Conservation (phyloP, 306 rosid species). For the Dalbergia oliveri region DNA sequence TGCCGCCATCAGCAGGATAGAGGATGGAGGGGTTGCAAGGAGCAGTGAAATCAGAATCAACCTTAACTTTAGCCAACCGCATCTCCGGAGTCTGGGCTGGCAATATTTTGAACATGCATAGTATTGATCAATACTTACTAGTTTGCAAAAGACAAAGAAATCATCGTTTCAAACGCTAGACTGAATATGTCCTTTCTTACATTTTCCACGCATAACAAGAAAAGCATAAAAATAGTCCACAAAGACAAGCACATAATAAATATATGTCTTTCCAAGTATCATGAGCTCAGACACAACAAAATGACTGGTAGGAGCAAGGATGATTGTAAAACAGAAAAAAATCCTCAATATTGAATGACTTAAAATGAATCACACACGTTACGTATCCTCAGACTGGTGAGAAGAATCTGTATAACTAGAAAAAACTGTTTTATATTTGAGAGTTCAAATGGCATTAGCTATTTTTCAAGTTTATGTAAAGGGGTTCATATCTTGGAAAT, state of each 20-base stretch:
- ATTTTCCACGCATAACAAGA: not conserved
- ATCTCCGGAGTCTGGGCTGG: slow-evolving; percentile 56
- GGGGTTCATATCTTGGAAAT: too few species aligned
- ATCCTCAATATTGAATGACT: not conserved
- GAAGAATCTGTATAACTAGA: not conserved
- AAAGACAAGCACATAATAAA: not conserved
- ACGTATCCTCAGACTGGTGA: not conserved
- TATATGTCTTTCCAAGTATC: not conserved
- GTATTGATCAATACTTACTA: slow-evolving; percentile 26
- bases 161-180: not conserved
- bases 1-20: slow-evolving; percentile 91
- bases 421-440: not conserved
- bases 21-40: slow-evolving; percentile 83
- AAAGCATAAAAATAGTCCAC: not conserved
- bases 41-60: slow-evolving; percentile 70
- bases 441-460: not conserved
- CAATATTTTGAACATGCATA: slow-evolving; percentile 40
- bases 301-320: not conserved
- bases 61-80: slow-evolving; percentile 81
- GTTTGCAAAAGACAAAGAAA: slow-evolving; percentile 3
- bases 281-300: not conserved
- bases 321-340: not conserved
- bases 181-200: too few species aligned
- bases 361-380: not conserved
- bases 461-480: not conserved